These are phyloP conservation scores for Cystobasidiopsis lactophilus DNA, from an alignment of 768 basidiomycete genomes.

Conservation along the genomic window DNA sequence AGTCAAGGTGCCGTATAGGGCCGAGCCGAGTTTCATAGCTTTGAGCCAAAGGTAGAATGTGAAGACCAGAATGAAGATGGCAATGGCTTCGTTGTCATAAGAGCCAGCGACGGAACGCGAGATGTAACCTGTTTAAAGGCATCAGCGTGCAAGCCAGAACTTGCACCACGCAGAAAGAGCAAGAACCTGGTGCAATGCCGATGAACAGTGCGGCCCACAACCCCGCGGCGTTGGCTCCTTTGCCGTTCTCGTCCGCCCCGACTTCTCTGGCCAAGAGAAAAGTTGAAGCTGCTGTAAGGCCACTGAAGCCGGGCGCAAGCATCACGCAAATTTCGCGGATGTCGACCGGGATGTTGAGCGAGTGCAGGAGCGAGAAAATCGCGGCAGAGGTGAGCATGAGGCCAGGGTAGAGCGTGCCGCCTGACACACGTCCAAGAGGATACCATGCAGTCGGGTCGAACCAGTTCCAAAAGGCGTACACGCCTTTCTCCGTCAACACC, in stretches of 20 bases:
- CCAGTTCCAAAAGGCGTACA: slow-evolving; percentile 99
- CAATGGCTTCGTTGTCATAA: slow-evolving; percentile 98
- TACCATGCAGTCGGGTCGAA: slow-evolving; percentile 99
- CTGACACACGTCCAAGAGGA: slow-evolving; percentile 90
- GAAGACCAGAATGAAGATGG: slow-evolving; percentile 98
- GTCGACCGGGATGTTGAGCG: slow-evolving; percentile 81
- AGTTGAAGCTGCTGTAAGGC: slow-evolving; percentile 46
- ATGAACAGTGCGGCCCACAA: slow-evolving; percentile 96
- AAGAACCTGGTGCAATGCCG: slow-evolving; percentile 52
- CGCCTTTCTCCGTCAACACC: slow-evolving; percentile 74
- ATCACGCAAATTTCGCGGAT: slow-evolving; percentile 93
- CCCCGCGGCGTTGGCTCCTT: slow-evolving; percentile 73
- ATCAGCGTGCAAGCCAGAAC: not conserved
- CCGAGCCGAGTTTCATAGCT: slow-evolving; percentile 80
- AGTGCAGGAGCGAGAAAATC: slow-evolving; percentile 76
- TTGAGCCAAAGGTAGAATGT: slow-evolving; percentile 96
- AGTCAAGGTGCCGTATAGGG: slow-evolving; percentile 67
- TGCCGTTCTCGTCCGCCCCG: slow-evolving; percentile 21
- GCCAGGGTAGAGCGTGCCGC: slow-evolving; percentile 94
- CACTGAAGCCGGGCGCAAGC: slow-evolving; percentile 88
- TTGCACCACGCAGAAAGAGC: not conserved
- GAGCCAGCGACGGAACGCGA: slow-evolving; percentile 97
- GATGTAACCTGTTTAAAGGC: slow-evolving; percentile 59
- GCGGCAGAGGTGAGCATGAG: slow-evolving; percentile 95
- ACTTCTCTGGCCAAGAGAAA: slow-evolving; percentile 68